Percentiles rank a stretch among this genome's conserved stretches.
Evolutionary conservation across 2,329 filamentous ascomycete species (phyloP).

Genomic region (Cercospora sp.): DNA sequence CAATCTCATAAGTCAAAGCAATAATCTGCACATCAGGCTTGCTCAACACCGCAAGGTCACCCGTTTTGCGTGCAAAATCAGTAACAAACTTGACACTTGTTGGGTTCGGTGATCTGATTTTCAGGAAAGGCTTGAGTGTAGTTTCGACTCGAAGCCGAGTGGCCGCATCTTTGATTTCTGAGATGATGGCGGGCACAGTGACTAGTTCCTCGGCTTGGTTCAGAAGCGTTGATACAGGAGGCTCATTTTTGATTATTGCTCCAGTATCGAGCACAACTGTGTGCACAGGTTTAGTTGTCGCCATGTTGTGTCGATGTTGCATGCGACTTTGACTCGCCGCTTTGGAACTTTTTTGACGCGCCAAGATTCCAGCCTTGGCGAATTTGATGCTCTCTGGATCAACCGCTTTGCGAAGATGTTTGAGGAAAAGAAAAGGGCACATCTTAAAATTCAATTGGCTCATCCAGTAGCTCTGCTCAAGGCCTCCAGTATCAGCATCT

Average conservation of each 20-base stretch:
- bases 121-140: conserved; percentile 81
- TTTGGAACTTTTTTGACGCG: neutral
- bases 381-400: neutral
- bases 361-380: neutral
- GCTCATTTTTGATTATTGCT: conserved; percentile 90
- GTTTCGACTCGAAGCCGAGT: conserved; percentile 81
- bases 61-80: conserved; percentile 84
- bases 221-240: conserved; percentile 77
- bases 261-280: conserved; percentile 87
- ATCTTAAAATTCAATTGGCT: neutral
- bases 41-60: conserved; percentile 85
- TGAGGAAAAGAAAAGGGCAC: neutral
- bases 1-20: conserved; percentile 90
- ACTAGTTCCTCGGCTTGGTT: conserved; percentile 73
- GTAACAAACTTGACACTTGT: conserved; percentile 77
- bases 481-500: neutral
- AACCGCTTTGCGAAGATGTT: neutral
- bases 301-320: conserved; percentile 29
- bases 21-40: conserved; percentile 85
- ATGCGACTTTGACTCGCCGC: conserved; percentile 1
- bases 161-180: conserved; percentile 81
- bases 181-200: conserved; percentile 81
- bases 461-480: neutral
- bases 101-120: conserved; percentile 69
- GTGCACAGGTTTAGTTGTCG: conserved; percentile 67